Conservation (phyloP, 495 filamentous ascomycete species). For the Xylaria grammica region DNA sequence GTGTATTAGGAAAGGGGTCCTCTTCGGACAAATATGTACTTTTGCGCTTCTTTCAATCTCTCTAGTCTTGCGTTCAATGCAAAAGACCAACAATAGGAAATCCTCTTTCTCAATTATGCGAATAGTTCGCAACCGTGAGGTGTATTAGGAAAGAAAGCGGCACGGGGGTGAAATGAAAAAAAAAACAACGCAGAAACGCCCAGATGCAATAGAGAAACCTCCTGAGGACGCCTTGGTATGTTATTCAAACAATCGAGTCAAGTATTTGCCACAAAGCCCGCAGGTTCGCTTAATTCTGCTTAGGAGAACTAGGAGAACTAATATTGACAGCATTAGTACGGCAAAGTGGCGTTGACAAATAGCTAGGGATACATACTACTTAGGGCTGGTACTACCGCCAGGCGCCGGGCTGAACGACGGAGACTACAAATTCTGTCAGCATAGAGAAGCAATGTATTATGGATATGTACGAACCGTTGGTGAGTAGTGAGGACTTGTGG, state of each 20-base stretch:
- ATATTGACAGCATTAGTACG: constrained; percentile 11
- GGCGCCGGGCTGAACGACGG: constrained; percentile 27
- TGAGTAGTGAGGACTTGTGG: constrained; percentile 60
- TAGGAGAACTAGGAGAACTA: constrained; percentile 26
- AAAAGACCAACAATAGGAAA: constrained; percentile 7
- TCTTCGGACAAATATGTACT: constrained; percentile 11
- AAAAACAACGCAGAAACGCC: constrained; percentile 21
- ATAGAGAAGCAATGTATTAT: constrained; percentile 1
- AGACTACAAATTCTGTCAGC: constrained; percentile 30
- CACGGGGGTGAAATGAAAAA: constrained; percentile 6
- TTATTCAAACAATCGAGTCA: constrained; percentile 22
- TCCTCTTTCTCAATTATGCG: constrained; percentile 16
- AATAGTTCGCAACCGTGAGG: background rate
- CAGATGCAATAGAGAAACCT: constrained; percentile 17
- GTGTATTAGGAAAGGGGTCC: background rate
- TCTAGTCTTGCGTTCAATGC: constrained; percentile 19
- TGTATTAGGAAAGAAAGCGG: background rate
- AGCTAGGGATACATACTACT: constrained; percentile 21
- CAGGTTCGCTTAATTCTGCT: constrained; percentile 14
- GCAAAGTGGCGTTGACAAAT: background rate
- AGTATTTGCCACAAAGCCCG: constrained; percentile 1
- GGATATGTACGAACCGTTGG: constrained; percentile 44
- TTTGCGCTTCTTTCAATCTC: constrained; percentile 16
- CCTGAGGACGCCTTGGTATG: constrained; percentile 19
- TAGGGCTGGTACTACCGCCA: constrained; percentile 27